Evolutionary conservation across 225 moss, liverwort and hornwort species (phyloP).

Genomic region (Pseudisothecium myosuroides): DNA sequence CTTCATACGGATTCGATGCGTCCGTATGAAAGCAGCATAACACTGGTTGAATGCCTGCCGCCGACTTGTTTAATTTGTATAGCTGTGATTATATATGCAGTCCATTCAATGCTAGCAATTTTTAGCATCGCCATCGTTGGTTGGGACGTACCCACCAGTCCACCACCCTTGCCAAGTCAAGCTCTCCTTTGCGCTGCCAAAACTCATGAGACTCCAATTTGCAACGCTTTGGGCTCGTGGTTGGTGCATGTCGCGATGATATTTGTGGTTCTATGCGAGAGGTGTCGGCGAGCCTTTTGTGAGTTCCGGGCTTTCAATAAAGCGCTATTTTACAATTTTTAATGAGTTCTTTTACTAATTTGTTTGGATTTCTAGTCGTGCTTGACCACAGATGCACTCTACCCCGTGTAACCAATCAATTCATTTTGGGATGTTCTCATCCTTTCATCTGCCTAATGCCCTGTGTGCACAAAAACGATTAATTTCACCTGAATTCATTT

Average conservation of each 20-base stretch:
- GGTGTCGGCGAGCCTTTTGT: slow-evolving; percentile 7
- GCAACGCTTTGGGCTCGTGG: neutral
- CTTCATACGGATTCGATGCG: slow-evolving; percentile 9
- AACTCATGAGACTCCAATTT: neutral
- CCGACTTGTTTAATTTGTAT: slow-evolving; percentile 38
- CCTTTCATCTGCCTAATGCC: neutral
- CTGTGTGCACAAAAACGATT: neutral
- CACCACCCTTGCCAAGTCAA: neutral
- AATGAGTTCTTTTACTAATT: too few relatives aligned
- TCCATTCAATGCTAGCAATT: slow-evolving; percentile 33
- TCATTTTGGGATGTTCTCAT: neutral
- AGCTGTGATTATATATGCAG: slow-evolving; percentile 36
- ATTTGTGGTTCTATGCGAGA: slow-evolving; percentile 9
- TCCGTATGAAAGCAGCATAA: slow-evolving; percentile 12
- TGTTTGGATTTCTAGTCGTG: neutral
- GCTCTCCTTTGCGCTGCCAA: neutral
- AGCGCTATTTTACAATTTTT: slow-evolving; percentile 5
- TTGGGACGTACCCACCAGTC: neutral
- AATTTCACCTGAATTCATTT: neutral
- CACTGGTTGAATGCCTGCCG: slow-evolving; percentile 16
- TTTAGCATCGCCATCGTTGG: slow-evolving; percentile 23
- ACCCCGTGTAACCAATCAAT: neutral
- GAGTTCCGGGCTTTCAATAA: slow-evolving; percentile 17
- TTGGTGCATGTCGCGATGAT: neutral
- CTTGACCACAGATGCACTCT: neutral